phyloP scores from a whole-genome alignment of 1,284 basidiomycete species.

The Melanopsichium pennsylvanicum region DNA sequence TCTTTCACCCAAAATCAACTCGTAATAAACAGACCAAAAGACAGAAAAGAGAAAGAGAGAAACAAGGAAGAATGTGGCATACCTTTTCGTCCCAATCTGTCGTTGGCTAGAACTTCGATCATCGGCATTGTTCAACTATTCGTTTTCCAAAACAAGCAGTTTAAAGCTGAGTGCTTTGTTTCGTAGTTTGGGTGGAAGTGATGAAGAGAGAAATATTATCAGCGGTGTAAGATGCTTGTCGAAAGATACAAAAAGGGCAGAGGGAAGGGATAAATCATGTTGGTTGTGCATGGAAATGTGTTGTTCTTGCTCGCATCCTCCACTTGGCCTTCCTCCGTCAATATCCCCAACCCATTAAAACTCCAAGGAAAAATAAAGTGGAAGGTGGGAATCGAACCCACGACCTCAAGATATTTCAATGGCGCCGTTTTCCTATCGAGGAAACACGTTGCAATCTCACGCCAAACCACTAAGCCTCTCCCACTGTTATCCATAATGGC shows the following conservation, averaged over 20 bases:
- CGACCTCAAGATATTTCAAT: slow-evolving; percentile 46
- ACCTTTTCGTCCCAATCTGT: slow-evolving; percentile 96
- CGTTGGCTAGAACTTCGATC: slow-evolving; percentile 91
- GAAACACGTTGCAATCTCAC: slow-evolving; percentile 52
- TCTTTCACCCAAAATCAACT: neutral
- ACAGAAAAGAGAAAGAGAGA: neutral
- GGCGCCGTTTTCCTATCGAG: slow-evolving; percentile 7
- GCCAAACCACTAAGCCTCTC: slow-evolving; percentile 59
- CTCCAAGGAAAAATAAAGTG: slow-evolving; percentile 32
- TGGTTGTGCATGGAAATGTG: slow-evolving; percentile 1
- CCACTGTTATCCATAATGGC: too few species aligned
- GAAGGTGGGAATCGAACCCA: slow-evolving; percentile 57
- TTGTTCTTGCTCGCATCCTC: slow-evolving; percentile 12
- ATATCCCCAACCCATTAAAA: neutral
- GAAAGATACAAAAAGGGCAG: neutral
- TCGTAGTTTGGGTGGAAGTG: too few species aligned
- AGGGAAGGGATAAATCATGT: too few species aligned
- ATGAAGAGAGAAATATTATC: too few species aligned
- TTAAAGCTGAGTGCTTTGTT: too few species aligned
- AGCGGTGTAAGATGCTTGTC: neutral
- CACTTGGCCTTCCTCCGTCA: slow-evolving; percentile 15
- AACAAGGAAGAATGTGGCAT: slow-evolving; percentile 1
- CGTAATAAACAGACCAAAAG: neutral
- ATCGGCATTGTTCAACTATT: slow-evolving; percentile 65
- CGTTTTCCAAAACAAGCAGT: too few species aligned